phyloP scores from a whole-genome alignment of 192 early-diverging fungal genomes.

The Piromyces finnis region DNA sequence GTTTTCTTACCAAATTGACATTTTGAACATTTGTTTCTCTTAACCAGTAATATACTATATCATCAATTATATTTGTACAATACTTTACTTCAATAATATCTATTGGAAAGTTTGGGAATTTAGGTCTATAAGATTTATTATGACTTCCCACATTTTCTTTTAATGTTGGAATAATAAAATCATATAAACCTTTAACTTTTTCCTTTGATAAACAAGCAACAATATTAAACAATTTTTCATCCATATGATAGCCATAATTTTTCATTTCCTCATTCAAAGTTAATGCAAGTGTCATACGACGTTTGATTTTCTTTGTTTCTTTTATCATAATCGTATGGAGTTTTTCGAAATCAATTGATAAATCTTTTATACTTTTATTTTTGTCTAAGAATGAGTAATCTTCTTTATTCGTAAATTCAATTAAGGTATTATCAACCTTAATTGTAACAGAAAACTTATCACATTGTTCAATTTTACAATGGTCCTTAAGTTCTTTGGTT shows the following conservation, averaged over 20 bases:
- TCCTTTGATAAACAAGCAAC: not conserved
- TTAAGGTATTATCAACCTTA: not conserved
- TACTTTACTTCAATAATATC: not conserved
- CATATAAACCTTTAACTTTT: not conserved
- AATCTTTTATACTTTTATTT: not conserved
- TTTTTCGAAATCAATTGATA: not conserved
- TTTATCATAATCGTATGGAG: not conserved
- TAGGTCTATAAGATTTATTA: not conserved
- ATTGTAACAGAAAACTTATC: not conserved
- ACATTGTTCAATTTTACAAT: not conserved
- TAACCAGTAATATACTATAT: not conserved
- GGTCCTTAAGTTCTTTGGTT: not conserved
- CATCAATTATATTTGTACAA: not conserved
- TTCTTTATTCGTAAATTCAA: not conserved
- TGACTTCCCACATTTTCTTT: not conserved
- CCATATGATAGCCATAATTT: not conserved
- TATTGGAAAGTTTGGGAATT: not conserved
- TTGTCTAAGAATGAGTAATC: no score
- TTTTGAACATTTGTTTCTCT: not conserved
- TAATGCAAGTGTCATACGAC: not conserved
- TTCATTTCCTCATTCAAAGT: not conserved
- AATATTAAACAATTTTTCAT: not conserved
- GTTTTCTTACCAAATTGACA: not conserved
- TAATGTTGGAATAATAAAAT: not conserved
- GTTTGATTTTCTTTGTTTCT: not conserved